Evolutionary conservation across 192 early-diverging fungal genomes (phyloP), one percentile per base, ranked within the genome.

Genomic region (Kappamyces sp.): DNA sequence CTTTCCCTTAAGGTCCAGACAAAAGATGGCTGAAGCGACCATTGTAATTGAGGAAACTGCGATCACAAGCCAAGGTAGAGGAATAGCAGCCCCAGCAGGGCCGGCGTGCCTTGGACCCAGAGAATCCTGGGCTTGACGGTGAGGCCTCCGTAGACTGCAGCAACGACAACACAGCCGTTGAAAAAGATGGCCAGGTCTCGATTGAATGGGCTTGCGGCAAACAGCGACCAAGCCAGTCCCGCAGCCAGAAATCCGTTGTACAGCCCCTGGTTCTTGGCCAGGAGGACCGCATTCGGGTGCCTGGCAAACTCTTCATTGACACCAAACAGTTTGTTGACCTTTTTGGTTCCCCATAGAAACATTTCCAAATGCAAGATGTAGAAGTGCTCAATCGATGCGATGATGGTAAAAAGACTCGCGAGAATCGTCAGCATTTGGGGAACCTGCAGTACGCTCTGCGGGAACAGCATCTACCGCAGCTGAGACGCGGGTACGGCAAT

Each of bases 1-100:
- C 79, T 99, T 99, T 67, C 96, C 96, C 83, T 99, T 99, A 40
- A 97, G 73, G 75, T 99, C 96, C 39, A 99, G 74, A 59, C 96
- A 85, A 74, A 94, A 97, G 37, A 99, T 76, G 2, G 70, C 66
- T 23, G 23, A 23, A 23, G 23, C 23, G 23, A 23, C 23, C 23
- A 23, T 23, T 23, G 23, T 23, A 23, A 23, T 23, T 23, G 23
- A 23, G 23, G 23, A 23, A 23, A 23, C 23, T 23, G 23, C 23
- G 23, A 23, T 23, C 23, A 23, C 23, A 23, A 23, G 23, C 23
- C 23, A 23, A 23, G 23, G 23, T 23, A 23, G 23, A 23, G 23
- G 23, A 23, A 23, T 23, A 23, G 23, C 23, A 23, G 23, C 23
- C 23, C 23, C 23, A 23, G 23, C 23, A 23, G 23, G 23, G 23